These are phyloP conservation scores for Celoporthe dispersa DNA, from an alignment of 2,329 filamentous ascomycete species.

Conservation along the genomic window DNA sequence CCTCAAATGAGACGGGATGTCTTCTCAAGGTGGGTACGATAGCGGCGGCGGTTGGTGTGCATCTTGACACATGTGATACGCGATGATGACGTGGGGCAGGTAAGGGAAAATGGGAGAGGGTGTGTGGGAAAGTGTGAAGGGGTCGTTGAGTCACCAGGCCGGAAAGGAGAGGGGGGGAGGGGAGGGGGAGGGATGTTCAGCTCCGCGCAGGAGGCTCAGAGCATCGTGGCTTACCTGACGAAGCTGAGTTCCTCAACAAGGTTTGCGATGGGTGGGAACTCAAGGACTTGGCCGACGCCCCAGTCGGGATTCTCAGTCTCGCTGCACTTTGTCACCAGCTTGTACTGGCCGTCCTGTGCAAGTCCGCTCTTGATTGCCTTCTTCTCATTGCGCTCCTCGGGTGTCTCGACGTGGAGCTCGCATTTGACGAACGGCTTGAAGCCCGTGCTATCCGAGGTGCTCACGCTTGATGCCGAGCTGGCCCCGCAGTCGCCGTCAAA, in stretches of 20 bases:
- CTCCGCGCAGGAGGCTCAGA: neutral
- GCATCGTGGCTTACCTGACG: conserved; percentile 61
- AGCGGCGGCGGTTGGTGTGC: conserved; percentile 4
- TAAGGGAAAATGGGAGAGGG: conserved; percentile 12
- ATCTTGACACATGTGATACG: conserved; percentile 8
- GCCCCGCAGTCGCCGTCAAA: conserved; percentile 37
- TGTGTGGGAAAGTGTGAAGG: conserved; percentile 17
- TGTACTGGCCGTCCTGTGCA: conserved; percentile 62
- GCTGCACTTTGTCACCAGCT: conserved; percentile 59
- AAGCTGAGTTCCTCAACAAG: conserved; percentile 75
- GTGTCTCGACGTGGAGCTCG: conserved; percentile 78
- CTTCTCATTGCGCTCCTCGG: conserved; percentile 42
- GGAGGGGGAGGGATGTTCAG: neutral
- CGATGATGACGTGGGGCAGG: conserved; percentile 15
- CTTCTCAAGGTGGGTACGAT: conserved; percentile 8
- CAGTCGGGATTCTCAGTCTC: conserved; percentile 69
- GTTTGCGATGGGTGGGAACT: conserved; percentile 53
- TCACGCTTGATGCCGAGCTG: conserved; percentile 48
- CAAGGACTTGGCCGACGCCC: conserved; percentile 55
- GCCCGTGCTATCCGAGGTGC: conserved; percentile 45
- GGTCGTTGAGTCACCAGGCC: neutral
- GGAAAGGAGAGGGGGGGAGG: neutral
- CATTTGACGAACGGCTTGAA: conserved; percentile 78
- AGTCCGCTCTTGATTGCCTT: conserved; percentile 47
- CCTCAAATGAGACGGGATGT: conserved; percentile 4